A percentile compares a stretch with the other conserved stretches of the same genome.
phyloP scores from a whole-genome alignment of 2,329 filamentous ascomycete species.

The Aspergillus ruber region DNA sequence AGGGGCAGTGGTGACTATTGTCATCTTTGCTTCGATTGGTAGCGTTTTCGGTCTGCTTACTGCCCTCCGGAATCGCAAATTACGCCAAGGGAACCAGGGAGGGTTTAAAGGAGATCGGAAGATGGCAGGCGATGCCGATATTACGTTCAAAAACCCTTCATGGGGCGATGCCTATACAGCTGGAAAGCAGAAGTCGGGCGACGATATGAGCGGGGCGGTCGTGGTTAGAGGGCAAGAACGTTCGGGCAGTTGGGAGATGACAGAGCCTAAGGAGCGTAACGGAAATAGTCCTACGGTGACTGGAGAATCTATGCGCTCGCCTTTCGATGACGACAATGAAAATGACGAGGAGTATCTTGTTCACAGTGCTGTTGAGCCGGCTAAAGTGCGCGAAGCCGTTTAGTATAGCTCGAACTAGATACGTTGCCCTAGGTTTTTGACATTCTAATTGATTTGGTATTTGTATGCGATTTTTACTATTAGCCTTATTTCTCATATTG shows the following conservation, averaged over 20 bases:
- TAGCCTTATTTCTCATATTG: too few species aligned
- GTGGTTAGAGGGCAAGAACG: constrained; percentile 44
- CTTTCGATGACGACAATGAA: constrained; percentile 43
- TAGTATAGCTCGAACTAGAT: constrained; percentile 21
- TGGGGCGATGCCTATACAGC: constrained; percentile 33
- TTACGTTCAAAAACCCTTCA: constrained; percentile 37
- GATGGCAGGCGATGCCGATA: constrained; percentile 49
- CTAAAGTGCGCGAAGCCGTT: constrained; percentile 44
- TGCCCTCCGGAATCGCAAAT: constrained; percentile 42
- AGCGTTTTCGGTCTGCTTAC: constrained; percentile 36
- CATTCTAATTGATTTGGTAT: neutral
- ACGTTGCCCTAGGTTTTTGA: neutral
- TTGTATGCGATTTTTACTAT: neutral
- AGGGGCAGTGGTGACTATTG: constrained; percentile 49
- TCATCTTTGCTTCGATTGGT: constrained; percentile 38
- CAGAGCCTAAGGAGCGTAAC: constrained; percentile 25
- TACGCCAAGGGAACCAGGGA: constrained; percentile 36
- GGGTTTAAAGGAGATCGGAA: constrained; percentile 53
- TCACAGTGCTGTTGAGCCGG: constrained; percentile 36
- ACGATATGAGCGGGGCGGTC: constrained; percentile 8
- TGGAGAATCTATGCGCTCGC: constrained; percentile 18
- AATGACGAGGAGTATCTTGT: constrained; percentile 33
- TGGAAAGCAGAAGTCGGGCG: constrained; percentile 20
- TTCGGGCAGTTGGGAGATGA: constrained; percentile 54
- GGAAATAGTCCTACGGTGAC: constrained; percentile 10